Base-by-base conservation (phyloP, 768 basidiomycete species). In the Trametes meyenii region DNA sequence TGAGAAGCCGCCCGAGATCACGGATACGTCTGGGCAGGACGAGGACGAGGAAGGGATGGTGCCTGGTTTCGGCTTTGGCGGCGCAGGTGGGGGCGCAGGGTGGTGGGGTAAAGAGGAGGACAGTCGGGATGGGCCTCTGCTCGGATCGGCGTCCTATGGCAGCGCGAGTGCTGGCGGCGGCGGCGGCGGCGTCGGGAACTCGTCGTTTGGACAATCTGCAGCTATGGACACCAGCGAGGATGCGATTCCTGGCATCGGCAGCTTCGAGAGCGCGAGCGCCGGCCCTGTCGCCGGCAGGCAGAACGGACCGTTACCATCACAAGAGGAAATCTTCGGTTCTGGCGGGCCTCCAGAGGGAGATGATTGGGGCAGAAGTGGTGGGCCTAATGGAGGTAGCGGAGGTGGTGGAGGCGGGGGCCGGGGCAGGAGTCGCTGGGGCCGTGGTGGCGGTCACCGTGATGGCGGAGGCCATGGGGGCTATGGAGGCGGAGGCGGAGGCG, bases 1-100 rank as follows among this genome's bases (percentile, higher is more conserved):
- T 16, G 91, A 94, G 78, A 92, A 91, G 74, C 93, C 92, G 13
- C 89, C 90, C 0, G 89, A 88, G 67, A 77, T 83, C 40, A 77
- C 74, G 17, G 88, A 86, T 69, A 74, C 75, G 67, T 79, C 58
- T 79, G 85, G 44, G 75, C 72, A 73, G 40, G 71, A 75, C 57
- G 77, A 76, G 66, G 89, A 92, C n/a, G 90, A 90, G 49, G 90
- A 89, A 23, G 79, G 70, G 61, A 83, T 86, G 78, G 86, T 91
- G 0, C 90, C 91, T 29, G 92, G 92, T 7, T 87, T 94, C 63
- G 84, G 85, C 26, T 62, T 58, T 49, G 73, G 60, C 26, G 71
- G 67, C 40, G 68, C 65, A 39, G 70, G 56, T 49, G 73, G 59
- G 26, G 70, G 67, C 42, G 68, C 65, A 44, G 70, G 55, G 38